Percentiles rank a stretch among this genome's conserved stretches.
These are phyloP conservation scores for Populus tremula DNA, from an alignment of 345 rosid genomes.

Conservation along the genomic window DNA sequence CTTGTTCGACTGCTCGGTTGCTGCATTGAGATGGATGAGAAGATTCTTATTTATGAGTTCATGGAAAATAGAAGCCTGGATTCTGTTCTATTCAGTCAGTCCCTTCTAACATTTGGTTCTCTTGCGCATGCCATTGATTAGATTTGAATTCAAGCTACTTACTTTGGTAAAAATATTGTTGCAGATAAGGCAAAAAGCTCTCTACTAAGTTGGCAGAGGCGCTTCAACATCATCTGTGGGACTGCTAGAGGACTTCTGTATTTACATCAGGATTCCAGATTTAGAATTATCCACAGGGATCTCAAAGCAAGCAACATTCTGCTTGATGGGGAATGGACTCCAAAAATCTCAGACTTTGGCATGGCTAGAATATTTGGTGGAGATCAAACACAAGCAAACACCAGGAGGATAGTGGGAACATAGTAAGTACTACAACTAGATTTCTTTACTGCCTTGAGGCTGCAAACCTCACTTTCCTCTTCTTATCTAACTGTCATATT, in stretches of 20 bases:
- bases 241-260: slow-evolving; percentile 76
- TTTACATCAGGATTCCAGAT: slow-evolving; percentile 80
- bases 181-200: slow-evolving; percentile 47
- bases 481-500: background rate
- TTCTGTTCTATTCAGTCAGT: slow-evolving; percentile 63
- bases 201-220: slow-evolving; percentile 53
- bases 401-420: slow-evolving; percentile 68
- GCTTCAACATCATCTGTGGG: slow-evolving; percentile 61
- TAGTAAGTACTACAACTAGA: slow-evolving; percentile 48
- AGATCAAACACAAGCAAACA: slow-evolving; percentile 62
- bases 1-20: slow-evolving; percentile 72
- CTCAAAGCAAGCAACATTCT: slow-evolving; percentile 76
- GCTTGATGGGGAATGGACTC: slow-evolving; percentile 61
- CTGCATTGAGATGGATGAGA: slow-evolving; percentile 62
- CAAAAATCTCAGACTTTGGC: slow-evolving; percentile 81
- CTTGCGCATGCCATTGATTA: background rate
- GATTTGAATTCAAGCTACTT: slow-evolving; percentile 2
- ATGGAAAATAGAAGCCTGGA: slow-evolving; percentile 77
- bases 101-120: background rate
- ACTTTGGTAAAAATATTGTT: background rate
- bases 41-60: slow-evolving; percentile 80
- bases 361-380: slow-evolving; percentile 80
- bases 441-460: background rate
- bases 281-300: slow-evolving; percentile 76
- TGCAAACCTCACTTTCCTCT: background rate